phyloP scores from a whole-genome alignment of 1,284 basidiomycete species.

The Bjerkandera adusta region DNA sequence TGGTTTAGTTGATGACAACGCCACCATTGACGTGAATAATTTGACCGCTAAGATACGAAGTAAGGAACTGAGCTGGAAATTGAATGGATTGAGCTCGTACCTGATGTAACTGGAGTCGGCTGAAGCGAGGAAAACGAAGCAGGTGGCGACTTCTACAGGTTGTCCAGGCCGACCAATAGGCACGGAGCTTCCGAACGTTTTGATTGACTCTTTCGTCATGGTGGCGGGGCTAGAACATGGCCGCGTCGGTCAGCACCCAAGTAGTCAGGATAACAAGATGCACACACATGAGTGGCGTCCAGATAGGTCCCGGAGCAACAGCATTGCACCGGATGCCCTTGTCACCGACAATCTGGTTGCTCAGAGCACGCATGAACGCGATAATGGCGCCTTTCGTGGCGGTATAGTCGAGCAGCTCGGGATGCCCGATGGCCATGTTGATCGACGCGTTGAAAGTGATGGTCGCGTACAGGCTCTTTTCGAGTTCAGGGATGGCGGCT shows the following conservation, averaged over 20 bases:
- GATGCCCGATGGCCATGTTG: slow-evolving; percentile 51
- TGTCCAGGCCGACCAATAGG: slow-evolving; percentile 53
- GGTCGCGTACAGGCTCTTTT: slow-evolving; percentile 34
- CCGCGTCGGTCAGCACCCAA: slow-evolving; percentile 3
- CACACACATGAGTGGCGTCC: slow-evolving; percentile 49
- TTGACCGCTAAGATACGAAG: slow-evolving; percentile 28
- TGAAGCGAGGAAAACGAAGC: slow-evolving; percentile 51
- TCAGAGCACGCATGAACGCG: slow-evolving; percentile 43
- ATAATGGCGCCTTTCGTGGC: slow-evolving; percentile 56
- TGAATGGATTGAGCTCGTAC: slow-evolving; percentile 17
- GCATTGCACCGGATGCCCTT: slow-evolving; percentile 50
- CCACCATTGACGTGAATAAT: slow-evolving; percentile 39
- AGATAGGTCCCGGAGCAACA: slow-evolving; percentile 51
- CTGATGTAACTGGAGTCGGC: slow-evolving; percentile 52
- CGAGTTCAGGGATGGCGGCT: slow-evolving; percentile 40
- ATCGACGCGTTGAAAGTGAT: slow-evolving; percentile 53
- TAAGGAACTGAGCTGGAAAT: not conserved
- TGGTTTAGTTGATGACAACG: slow-evolving; percentile 30
- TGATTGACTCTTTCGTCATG: slow-evolving; percentile 44
- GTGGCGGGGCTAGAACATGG: slow-evolving; percentile 34
- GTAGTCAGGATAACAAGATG: not conserved
- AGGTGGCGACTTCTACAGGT: slow-evolving; percentile 54
- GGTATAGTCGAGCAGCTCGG: slow-evolving; percentile 54
- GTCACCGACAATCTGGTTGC: slow-evolving; percentile 52
- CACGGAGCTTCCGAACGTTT: slow-evolving; percentile 40